Conservation (phyloP, 345 rosid species). For the Gossypium stocksii region DNA sequence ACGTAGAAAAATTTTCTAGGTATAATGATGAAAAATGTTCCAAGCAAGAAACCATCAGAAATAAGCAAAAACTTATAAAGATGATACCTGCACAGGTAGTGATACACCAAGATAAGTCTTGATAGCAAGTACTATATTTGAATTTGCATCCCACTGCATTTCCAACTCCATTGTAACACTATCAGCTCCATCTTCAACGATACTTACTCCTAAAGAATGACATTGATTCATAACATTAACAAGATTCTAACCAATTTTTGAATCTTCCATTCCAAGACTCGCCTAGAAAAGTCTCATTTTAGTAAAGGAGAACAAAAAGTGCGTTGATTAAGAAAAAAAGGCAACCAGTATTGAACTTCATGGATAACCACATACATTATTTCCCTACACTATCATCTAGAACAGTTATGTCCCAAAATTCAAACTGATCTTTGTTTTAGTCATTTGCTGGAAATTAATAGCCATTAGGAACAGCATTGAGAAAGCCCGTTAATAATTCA, state of each 20-base stretch:
- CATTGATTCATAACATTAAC: not conserved
- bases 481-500: not conserved
- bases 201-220: conserved; percentile 53
- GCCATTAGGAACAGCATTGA: not conserved
- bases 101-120: conserved; percentile 80
- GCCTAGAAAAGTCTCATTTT: not conserved
- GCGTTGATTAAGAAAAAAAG: not conserved
- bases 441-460: not conserved
- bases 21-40: not conserved
- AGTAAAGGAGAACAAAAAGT: not conserved
- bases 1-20: not conserved
- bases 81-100: conserved; percentile 76
- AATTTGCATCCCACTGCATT: conserved; percentile 97
- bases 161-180: conserved; percentile 85
- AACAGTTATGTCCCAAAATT: conserved; percentile 6
- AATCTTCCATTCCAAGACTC: not conserved
- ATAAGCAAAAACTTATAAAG: not conserved
- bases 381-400: not conserved
- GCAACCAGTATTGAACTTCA: not conserved
- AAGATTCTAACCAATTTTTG: not conserved
- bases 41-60: not conserved
- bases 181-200: conserved; percentile 57
- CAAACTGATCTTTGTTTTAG: not conserved
- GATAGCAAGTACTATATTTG: conserved; percentile 69
- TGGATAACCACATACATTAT: not conserved